phyloP scores from a whole-genome alignment of 1,284 basidiomycete species.

The Uromyces viciae-fabae region DNA sequence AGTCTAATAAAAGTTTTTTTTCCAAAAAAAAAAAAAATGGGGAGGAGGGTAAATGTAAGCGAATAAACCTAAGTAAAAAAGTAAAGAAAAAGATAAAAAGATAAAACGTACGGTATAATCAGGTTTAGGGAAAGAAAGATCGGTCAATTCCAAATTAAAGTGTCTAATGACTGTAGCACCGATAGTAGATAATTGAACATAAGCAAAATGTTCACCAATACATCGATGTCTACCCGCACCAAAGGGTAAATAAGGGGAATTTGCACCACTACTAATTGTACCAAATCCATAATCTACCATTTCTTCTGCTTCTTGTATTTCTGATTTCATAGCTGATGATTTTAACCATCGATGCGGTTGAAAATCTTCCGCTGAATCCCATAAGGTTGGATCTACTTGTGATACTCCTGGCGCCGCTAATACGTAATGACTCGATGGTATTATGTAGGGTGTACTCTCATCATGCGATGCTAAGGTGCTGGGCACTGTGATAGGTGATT shows the following conservation, averaged over 20 bases:
- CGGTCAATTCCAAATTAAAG: slow-evolving; percentile 69
- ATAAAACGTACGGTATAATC: slow-evolving; percentile 74
- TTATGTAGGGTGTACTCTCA: slow-evolving; percentile 68
- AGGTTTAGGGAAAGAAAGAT: slow-evolving; percentile 66
- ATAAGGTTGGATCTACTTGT: slow-evolving; percentile 79
- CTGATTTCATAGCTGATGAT: slow-evolving; percentile 65
- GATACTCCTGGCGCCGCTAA: slow-evolving; percentile 83
- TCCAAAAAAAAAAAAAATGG: too few relatives aligned
- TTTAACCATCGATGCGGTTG: slow-evolving; percentile 75
- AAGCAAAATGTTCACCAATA: slow-evolving; percentile 96
- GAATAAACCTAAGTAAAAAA: slow-evolving; percentile 30
- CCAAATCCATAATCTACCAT: slow-evolving; percentile 96
- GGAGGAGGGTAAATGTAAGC: too few relatives aligned
- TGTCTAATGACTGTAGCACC: slow-evolving; percentile 73
- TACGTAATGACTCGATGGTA: slow-evolving; percentile 87
- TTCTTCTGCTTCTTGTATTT: slow-evolving; percentile 71
- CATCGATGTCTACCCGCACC: slow-evolving; percentile 92
- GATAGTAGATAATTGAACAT: slow-evolving; percentile 84
- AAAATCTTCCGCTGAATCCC: slow-evolving; percentile 71
- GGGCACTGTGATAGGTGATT: slow-evolving; percentile 62
- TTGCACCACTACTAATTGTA: slow-evolving; percentile 59
- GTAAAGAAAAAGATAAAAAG: slow-evolving; percentile 15
- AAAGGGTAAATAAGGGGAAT: slow-evolving; percentile 64
- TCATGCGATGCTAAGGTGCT: slow-evolving; percentile 70
- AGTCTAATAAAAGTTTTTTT: slow-evolving; percentile 57